Evolutionary conservation across 2,329 filamentous ascomycete species (phyloP).

Genomic region (Colletotrichum echinochloae): DNA sequence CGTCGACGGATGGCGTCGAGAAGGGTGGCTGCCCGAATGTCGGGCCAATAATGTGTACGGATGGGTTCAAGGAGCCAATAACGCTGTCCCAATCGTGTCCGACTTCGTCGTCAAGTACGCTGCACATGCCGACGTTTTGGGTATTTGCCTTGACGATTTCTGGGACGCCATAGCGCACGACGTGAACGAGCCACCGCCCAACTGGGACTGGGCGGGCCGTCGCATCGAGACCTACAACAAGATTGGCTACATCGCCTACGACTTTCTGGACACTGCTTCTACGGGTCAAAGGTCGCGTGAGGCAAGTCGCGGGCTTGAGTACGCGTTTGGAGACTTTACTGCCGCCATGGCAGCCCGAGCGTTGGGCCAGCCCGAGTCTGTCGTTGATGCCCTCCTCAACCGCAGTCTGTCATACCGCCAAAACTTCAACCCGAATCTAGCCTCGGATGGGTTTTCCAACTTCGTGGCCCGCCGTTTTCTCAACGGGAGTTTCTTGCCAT

Average conservation of each 20-base stretch:
- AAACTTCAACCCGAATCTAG: conserved; percentile 14
- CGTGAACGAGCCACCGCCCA: neutral
- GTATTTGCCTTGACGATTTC: conserved; percentile 6
- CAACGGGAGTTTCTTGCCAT: conserved; percentile 5
- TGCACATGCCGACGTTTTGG: neutral
- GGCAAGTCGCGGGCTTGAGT: conserved; percentile 16
- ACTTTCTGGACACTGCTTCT: neutral
- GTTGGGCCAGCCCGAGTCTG: neutral
- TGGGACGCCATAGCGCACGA: conserved; percentile 20
- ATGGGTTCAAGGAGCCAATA: conserved; percentile 21
- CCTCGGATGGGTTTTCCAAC: conserved; percentile 21
- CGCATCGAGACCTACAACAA: conserved; percentile 23
- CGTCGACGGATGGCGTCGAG: conserved; percentile 10
- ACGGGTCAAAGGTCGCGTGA: conserved; percentile 17
- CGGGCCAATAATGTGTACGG: conserved; percentile 16
- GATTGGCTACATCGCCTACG: conserved; percentile 12
- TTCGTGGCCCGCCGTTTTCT: conserved; percentile 16
- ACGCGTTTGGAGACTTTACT: conserved; percentile 21
- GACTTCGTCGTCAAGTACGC: conserved; percentile 24
- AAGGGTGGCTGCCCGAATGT: conserved; percentile 23
- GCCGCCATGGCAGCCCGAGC: conserved; percentile 15
- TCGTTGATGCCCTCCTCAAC: neutral
- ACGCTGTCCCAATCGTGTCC: conserved; percentile 16
- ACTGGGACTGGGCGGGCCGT: conserved; percentile 20
- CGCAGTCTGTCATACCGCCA: conserved; percentile 19